These are phyloP conservation scores for Yarrowia divulgata DNA, from an alignment of 805 yeast genomes.

Conservation along the genomic window DNA sequence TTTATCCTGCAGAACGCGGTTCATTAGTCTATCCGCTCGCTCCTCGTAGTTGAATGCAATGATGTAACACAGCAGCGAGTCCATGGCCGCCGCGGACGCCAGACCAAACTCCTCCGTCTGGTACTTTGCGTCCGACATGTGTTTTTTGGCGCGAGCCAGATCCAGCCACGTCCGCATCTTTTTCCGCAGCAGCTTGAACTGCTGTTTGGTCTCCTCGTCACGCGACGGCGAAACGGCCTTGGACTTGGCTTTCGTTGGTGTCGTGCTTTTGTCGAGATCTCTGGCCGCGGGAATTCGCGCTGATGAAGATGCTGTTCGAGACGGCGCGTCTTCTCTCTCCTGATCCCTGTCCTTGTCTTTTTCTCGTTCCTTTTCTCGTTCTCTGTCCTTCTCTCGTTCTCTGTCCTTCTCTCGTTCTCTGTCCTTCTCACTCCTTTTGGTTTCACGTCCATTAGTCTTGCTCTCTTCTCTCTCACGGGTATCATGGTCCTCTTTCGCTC, in stretches of 20 bases:
- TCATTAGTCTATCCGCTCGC: slow-evolving; percentile 47
- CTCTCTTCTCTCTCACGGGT: background rate
- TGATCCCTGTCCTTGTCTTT: too few species aligned
- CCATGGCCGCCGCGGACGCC: slow-evolving; percentile 52
- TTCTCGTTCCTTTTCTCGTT: too few species aligned
- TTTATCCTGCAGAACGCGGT: slow-evolving; percentile 47
- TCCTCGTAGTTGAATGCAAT: slow-evolving; percentile 54
- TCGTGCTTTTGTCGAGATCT: slow-evolving; percentile 13
- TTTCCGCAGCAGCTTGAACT: slow-evolving; percentile 18
- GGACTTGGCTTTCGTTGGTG: slow-evolving; percentile 12
- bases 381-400: background rate
- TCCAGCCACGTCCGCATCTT: slow-evolving; percentile 49
- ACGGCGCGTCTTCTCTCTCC: too few species aligned
- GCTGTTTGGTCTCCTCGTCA: slow-evolving; percentile 17
- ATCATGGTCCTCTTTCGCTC: too few species aligned
- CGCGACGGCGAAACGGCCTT: slow-evolving; percentile 8
- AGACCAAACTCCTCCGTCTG: slow-evolving; percentile 45
- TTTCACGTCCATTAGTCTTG: too few species aligned
- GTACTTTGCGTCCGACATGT: slow-evolving; percentile 52
- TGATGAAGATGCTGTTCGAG: background rate
- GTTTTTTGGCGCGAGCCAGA: slow-evolving; percentile 52
- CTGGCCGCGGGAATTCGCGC: slow-evolving; percentile 6
- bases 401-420: background rate
- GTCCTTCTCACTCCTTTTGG: too few species aligned
- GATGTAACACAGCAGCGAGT: slow-evolving; percentile 53